These are phyloP conservation scores for Poa annua DNA, from an alignment of 176 grass and related monocot genomes.

Conservation along the genomic window DNA sequence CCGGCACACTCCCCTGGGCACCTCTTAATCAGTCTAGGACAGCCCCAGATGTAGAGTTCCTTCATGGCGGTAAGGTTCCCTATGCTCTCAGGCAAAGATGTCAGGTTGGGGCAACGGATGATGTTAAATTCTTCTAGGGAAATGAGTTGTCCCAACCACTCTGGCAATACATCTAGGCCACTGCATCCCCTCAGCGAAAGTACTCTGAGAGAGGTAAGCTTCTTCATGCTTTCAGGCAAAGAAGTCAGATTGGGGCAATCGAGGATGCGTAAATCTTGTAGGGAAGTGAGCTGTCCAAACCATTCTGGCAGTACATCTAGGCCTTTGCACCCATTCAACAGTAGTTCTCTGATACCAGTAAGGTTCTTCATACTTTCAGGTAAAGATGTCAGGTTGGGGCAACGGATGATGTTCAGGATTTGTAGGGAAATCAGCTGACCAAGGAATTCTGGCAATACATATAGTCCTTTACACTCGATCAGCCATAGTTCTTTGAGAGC, in stretches of 20 bases:
- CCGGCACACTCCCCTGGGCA: not conserved
- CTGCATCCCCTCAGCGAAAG: too few species aligned
- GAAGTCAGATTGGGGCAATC: too few species aligned
- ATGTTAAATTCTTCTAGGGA: not conserved
- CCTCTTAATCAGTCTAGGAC: not conserved
- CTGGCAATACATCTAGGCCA: not conserved
- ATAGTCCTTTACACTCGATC: not conserved
- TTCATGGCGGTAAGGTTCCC: not conserved
- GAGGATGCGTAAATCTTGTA: not conserved
- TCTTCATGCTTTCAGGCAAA: not conserved
- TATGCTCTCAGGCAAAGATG: constrained; percentile 12
- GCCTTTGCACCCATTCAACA: fast-evolving
- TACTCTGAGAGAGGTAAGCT: not conserved
- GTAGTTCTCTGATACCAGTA: fast-evolving
- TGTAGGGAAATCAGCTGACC: not conserved
- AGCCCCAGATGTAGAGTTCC: not conserved
- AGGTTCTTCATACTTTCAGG: not conserved
- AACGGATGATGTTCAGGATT: not conserved
- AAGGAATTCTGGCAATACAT: not conserved
- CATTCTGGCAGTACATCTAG: too few species aligned
- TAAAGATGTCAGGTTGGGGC: not conserved
- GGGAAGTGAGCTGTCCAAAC: too few species aligned
- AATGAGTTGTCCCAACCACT: not conserved
- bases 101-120: not conserved
- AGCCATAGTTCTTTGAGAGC: not conserved